Base-by-base conservation (phyloP, 176 grass and related monocot species). In the Cocos nucifera region DNA sequence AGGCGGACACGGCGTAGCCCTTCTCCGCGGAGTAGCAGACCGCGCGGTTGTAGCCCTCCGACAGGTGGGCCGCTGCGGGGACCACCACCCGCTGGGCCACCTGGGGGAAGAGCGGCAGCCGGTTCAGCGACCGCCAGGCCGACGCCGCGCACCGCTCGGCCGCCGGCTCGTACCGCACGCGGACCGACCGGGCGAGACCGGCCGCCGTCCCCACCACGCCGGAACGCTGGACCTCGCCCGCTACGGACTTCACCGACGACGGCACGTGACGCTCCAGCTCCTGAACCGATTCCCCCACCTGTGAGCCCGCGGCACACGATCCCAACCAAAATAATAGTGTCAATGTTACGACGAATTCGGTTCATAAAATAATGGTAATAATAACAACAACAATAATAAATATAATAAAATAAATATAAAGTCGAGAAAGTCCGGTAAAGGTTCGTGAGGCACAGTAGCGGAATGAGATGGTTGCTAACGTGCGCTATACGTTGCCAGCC, bases 101-200 rank as follows among this genome's bases (percentile, higher is more conserved):
- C 4, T 66, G 69, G 2, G 92, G 92, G 17, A 97, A 75, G 10
- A 97, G 72, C 0, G 92, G 92, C 25, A 97, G 92, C 17, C 81
- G 75, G 74, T 97, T 91, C 49, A 97, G 78, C n/a, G 87, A 81
- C 4, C 73, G 68, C 87, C 92, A 97, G 0, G 87, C 75, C 14
- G 85, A 80, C 0, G 67, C 81, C 0, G 87, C 92, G 27, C 56
- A 69, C 23, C 78, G 75, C 78, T 97, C 92, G 1, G 83, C 87
- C 26, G 75, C 69, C 0, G 87, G 87, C 73, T 97, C 92, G 0
- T 67, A 81, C 0, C 75, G 61, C 22, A 71, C 63, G 0, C 81
- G 72, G 23, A 78, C 83, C 3, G 84, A 82, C 23, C 82, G 89
- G 18, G 80, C 84, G 0, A 97, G 69, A 3, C 78, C 78, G 0